phyloP scores from a whole-genome alignment of 257 asterid species.

The Rubia yunnanensis region DNA sequence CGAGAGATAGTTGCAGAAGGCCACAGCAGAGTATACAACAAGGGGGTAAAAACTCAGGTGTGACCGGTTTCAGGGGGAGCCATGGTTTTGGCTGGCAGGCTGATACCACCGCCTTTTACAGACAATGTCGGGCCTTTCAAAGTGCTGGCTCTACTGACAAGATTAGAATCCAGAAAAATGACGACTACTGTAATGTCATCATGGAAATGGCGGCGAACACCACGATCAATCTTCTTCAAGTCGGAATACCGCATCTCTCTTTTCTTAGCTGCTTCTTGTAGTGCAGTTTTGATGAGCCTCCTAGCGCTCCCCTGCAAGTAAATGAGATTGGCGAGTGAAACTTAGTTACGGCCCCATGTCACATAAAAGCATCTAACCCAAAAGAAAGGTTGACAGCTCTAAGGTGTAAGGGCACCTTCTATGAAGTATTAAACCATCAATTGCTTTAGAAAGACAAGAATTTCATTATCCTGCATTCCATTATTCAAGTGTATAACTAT shows the following conservation, averaged over 20 bases:
- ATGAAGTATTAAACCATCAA: too few species aligned
- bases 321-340: neutral
- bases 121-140: conserved; percentile 30
- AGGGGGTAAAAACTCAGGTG: conserved; percentile 16
- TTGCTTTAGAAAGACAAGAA: neutral
- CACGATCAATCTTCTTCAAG: conserved; percentile 41
- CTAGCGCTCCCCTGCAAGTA: conserved; percentile 39
- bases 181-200: conserved; percentile 41
- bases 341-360: neutral
- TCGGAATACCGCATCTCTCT: conserved; percentile 52
- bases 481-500: neutral
- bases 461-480: neutral
- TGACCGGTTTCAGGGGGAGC: conserved; percentile 25
- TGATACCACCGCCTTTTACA: conserved; percentile 33
- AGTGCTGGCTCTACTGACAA: conserved; percentile 38
- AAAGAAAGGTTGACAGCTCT: too few species aligned
- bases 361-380: too few species aligned
- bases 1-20: conserved; percentile 20
- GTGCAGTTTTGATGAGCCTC: conserved; percentile 39
- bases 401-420: too few species aligned
- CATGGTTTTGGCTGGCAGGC: conserved; percentile 25
- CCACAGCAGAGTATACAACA: conserved; percentile 28
- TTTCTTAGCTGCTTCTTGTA: conserved; percentile 50
- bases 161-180: conserved; percentile 29
- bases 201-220: conserved; percentile 41